These are phyloP conservation scores for Chaetomiaceae sp. DNA, from an alignment of 2,329 filamentous ascomycete genomes.

Conservation along the genomic window DNA sequence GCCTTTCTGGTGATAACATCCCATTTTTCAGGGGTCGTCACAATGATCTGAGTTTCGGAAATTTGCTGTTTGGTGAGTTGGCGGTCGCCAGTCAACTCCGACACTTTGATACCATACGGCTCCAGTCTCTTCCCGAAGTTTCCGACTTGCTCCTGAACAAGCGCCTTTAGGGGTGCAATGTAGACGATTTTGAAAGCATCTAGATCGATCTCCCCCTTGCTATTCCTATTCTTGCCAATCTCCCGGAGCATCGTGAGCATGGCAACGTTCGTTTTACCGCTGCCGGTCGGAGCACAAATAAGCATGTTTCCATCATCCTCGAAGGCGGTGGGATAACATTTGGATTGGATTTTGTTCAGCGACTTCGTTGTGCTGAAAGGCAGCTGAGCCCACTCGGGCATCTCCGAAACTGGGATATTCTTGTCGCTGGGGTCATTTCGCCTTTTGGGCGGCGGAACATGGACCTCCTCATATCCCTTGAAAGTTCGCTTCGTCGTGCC, in stretches of 20 bases:
- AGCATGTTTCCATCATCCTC: constrained; percentile 95
- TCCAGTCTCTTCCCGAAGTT: constrained; percentile 92
- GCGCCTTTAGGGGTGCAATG: constrained; percentile 89
- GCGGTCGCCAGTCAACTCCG: constrained; percentile 95
- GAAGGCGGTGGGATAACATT: constrained; percentile 87
- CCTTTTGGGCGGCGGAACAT: constrained; percentile 89
- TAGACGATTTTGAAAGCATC: constrained; percentile 99
- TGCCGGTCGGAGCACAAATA: constrained; percentile 93
- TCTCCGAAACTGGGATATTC: constrained; percentile 76
- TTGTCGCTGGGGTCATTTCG: constrained; percentile 75
- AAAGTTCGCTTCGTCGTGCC: constrained; percentile 93
- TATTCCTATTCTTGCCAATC: constrained; percentile 89
- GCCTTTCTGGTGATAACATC: constrained; percentile 98
- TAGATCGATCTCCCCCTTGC: constrained; percentile 89
- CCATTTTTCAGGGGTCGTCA: constrained; percentile 98
- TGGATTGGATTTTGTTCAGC: constrained; percentile 92
- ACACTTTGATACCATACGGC: constrained; percentile 84
- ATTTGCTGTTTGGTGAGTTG: constrained; percentile 99
- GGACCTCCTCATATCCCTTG: constrained; percentile 98
- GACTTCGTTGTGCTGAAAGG: constrained; percentile 84
- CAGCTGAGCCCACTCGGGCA: constrained; percentile 85
- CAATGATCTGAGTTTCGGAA: constrained; percentile 93
- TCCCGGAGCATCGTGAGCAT: constrained; percentile 96
- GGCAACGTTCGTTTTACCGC: constrained; percentile 96
- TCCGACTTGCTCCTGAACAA: constrained; percentile 96